Base-by-base conservation (phyloP, 1,284 basidiomycete genomes). In the Papiliotrema laurentii region DNA sequence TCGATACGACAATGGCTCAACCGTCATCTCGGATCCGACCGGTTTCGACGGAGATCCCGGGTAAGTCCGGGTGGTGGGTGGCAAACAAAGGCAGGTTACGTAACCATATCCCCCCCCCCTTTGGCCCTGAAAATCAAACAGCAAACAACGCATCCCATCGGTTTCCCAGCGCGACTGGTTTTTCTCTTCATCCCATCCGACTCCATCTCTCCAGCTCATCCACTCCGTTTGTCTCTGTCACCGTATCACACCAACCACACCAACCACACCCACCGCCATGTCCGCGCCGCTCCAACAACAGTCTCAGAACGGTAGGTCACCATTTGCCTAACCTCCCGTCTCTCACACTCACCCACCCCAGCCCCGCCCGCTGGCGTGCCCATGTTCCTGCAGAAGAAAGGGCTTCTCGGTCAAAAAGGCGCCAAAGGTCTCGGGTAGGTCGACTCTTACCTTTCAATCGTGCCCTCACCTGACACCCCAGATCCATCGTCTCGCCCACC, bases 401-500 rank as follows among this genome's bases (percentile, higher is more conserved):
- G 70, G 38, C 55, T 72, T 5, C 54, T 72, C 14, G 68, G 66
- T 26, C 55, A 51, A 35, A 56, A 53, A 27, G 51, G 55, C 22
- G 53, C 54, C 11, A 51, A 60, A 30, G 57, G 51, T 10, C 53
- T 57, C 39, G 61, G 55, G 63, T 64, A 51, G 56, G 68, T 55
- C 18, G 14, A 11, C 19, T 13, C 3, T 24, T 19, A 19, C 35
- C 18, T 7, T 37, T 3, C 22, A 25, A 19, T 47, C 35, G 18
- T 14, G 28, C 7, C 34, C 22, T 21, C 13, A 34, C 38, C 31
- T 50, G 19, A 44, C 38, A n/a, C 24, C 13, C n/a, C 45, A 68
- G 63, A 11, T 80, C 79, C 45, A 89, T 81, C 61, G 77, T 88
- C 60, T 93, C 90, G 22, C 91, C 91, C 6, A 93, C 91, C 10